Evolutionary conservation across 2,329 filamentous ascomycete species (phyloP).

Genomic region (Trematosphaeria pertusa): DNA sequence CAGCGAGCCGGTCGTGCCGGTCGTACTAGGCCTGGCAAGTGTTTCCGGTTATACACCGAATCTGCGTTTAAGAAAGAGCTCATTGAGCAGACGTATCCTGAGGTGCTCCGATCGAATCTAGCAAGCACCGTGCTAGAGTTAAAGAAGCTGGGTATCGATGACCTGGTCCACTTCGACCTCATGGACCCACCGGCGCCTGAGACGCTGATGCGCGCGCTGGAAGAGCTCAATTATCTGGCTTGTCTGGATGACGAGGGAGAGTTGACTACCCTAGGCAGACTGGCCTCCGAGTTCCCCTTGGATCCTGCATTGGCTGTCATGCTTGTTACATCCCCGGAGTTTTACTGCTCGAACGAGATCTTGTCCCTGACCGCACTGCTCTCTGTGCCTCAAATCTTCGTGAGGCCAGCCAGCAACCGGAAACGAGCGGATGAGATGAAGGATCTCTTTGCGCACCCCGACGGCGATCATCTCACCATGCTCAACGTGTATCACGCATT

Average conservation of each 20-base stretch:
- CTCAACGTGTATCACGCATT: conserved; percentile 98
- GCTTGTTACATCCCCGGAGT: conserved; percentile 96
- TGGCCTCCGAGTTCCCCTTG: conserved; percentile 94
- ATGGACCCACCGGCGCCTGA: conserved; percentile 99
- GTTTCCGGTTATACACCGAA: conserved; percentile 96
- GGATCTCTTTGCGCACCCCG: conserved; percentile 85
- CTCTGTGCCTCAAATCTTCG: conserved; percentile 92
- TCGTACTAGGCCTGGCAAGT: conserved; percentile 97
- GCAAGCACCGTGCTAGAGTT: conserved; percentile 94
- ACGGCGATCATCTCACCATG: conserved; percentile 94
- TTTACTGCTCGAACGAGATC: conserved; percentile 98
- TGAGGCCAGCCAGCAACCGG: conserved; percentile 82
- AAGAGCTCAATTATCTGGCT: conserved; percentile 96
- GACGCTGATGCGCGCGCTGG: conserved; percentile 95
- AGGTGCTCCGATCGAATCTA: conserved; percentile 93
- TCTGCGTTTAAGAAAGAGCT: conserved; percentile 96
- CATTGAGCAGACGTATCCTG: conserved; percentile 95
- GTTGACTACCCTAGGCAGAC: conserved; percentile 80
- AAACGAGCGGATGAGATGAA: conserved; percentile 99
- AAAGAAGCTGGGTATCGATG: conserved; percentile 95
- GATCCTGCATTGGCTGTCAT: conserved; percentile 95
- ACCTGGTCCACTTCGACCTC: conserved; percentile 96
- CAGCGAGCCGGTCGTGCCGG: conserved; percentile 98
- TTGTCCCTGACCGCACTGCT: conserved; percentile 92
- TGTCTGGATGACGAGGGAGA: conserved; percentile 97